Conservation (phyloP, 352 stramenopile species). For the Phytophthora quininea region DNA sequence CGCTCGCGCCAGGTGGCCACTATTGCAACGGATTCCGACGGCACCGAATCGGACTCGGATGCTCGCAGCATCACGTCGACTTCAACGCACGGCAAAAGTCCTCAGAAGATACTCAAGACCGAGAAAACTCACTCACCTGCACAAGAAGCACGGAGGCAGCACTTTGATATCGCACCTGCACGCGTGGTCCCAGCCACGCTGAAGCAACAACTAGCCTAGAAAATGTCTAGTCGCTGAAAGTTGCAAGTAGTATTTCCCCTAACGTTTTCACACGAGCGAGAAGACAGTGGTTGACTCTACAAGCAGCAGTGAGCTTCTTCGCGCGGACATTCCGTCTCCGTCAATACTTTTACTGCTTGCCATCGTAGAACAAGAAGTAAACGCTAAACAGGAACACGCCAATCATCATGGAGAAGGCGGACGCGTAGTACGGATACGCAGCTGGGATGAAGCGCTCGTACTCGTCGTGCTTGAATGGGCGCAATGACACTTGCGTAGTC, state of each 20-base stretch:
- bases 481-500: conserved; percentile 91
- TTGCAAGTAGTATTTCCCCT: no score
- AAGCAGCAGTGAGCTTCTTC: no score
- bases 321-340: no score
- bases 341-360: conserved; percentile 60
- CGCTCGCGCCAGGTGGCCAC: conserved; percentile 2
- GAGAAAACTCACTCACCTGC: conserved; percentile 19
- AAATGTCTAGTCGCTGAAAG: no score
- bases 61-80: conserved; percentile 2
- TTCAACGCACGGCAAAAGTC: conserved; percentile 11
- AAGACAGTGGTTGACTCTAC: no score
- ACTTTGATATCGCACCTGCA: no score
- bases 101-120: conserved; percentile 28
- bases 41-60: conserved; percentile 24
- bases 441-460: conserved; percentile 94
- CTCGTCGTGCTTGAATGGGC: conserved; percentile 95
- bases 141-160: conserved; percentile 26
- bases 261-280: no score
- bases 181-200: conserved; percentile 24
- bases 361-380: conserved; percentile 89
- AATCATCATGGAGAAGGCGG: conserved; percentile 91
- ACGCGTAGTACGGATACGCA: conserved; percentile 94
- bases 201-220: conserved; percentile 33
- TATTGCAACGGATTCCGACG: conserved; percentile 25
- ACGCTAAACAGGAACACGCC: conserved; percentile 92